Evolutionary conservation across 495 filamentous ascomycete species (phyloP), one percentile per base, ranked within the genome.

Genomic region (Podospora pseudoanserina): DNA sequence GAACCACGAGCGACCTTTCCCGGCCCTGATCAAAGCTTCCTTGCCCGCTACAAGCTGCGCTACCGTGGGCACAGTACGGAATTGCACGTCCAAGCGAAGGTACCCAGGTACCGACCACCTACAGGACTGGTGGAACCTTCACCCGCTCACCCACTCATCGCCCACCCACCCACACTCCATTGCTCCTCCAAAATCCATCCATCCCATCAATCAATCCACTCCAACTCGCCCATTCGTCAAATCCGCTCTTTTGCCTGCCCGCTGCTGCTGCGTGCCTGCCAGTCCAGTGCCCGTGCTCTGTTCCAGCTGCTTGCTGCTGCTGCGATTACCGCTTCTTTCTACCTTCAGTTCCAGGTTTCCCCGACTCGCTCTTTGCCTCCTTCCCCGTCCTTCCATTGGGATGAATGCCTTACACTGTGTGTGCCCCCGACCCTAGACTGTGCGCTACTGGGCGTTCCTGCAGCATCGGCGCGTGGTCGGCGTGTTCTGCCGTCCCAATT

Each of bases 1-100:
- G 59, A 72, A 26, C 70, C 55, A 67, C 63, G 66, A 73, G 68
- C 70, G 72, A 75, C 67, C 75, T 66, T 70, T 71, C 75, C 74
- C 69, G 70, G 66, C 72, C 64, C 54, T 60, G 68, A 67, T 64
- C 68, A 71, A 65, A 75, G n/a, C 55, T 64, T 69, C 68, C 65
- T 57, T 67, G 65, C 60, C 59, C 19, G 20, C 39, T 60, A 49
- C 64, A 32, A n/a, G 59, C 64, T 28, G 28, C 49, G 66, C 64
- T 71, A 66, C 70, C 30, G 70, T 64, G 64, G 64, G 64, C 66
- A 76, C 68, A 63, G 70, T 63, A 66, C 65, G 60, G 67, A 60
- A 67, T 63, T 70, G 69, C 60, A 70, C 68, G 56, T 64, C 69
- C 67, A 68, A 67, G 71, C 68, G 65, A 73, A 62, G 68, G 68